Base-by-base conservation (phyloP, 169 alveolate species). In the Eimeria falciformis region DNA sequence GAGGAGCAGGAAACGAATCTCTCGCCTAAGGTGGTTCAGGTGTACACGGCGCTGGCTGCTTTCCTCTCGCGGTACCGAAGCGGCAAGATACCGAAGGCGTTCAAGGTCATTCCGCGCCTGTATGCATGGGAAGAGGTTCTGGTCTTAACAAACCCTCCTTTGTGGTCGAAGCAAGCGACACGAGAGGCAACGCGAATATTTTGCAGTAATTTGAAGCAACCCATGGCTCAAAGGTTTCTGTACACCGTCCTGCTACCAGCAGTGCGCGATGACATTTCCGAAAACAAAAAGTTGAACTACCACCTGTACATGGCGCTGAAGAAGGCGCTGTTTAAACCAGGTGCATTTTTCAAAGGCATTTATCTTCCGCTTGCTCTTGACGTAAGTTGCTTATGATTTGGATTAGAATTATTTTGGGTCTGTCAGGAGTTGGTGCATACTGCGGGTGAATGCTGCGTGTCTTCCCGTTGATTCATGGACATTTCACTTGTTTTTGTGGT, bases 311-410 rank as follows among this genome's bases (percentile, higher is more conserved):
- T 95, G 92, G 98, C 98, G 7, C 95, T 98, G 53, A 97, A 98
- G 94, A 93, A 93, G 91, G 91, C 95, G 7, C 88, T 98, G 56
- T 98, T 97, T 95, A 98, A 98, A 90, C 99, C 99, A 56, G 97
- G 98, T 11, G 99, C 99, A 33, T 98, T 98, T 96, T 97, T 98
- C 94, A 98, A 97, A 94, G 99, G 99, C 43, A 97, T 98, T 23
- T 91, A 98, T 65, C 95, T 98, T 25, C 99, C 99, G 18, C 94
- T 98, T 21, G 97, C 92, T 1, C 73, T 68, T 3, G 93, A 93
- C 50, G 92, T 78, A 90, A 18, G 94, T 3, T 33, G n/a, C n/a
- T n/a, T n/a, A n/a, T n/a, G n/a, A n/a, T n/a, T n/a, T n/a, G n/a
- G 23, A n/a, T 9, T n/a, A n/a, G n/a, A n/a, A n/a, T n/a, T n/a